Evolutionary conservation across 306 rosid genomes (phyloP).

Genomic region (Begonia peltatifolia): DNA sequence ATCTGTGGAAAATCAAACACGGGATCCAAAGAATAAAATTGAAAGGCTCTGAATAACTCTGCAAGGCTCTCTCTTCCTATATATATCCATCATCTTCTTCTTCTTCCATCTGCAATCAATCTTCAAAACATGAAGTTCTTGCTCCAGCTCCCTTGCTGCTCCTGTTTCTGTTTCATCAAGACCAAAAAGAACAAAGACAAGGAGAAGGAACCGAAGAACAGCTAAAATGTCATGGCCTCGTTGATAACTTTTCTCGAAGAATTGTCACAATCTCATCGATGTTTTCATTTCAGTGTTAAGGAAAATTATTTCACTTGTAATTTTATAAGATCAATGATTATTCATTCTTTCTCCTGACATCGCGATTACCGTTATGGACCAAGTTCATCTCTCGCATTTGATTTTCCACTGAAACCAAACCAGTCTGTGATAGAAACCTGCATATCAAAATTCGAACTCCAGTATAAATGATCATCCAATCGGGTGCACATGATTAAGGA

Average conservation of each 20-base stretch:
- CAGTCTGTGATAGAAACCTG: conserved; percentile 85
- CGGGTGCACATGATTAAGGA: no score
- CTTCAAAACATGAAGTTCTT: conserved; percentile 35
- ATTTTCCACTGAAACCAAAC: conserved; percentile 64
- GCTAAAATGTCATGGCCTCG: conserved; percentile 12
- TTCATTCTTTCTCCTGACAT: conserved; percentile 21
- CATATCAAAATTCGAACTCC: conserved; percentile 7
- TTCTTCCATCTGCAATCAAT: no score
- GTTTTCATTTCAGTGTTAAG: conserved; percentile 1
- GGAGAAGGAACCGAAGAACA: conserved; percentile 26
- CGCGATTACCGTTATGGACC: conserved; percentile 21
- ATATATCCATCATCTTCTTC: no score
- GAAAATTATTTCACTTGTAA: conserved; percentile 11
- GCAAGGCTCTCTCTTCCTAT: no score
- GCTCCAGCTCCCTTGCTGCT: conserved; percentile 41
- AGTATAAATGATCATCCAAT: no score
- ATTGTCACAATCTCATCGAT: conserved; percentile 5
- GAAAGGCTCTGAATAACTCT: no score
- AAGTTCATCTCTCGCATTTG: conserved; percentile 79
- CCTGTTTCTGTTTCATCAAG: conserved; percentile 44
- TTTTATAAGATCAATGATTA: conserved; percentile 14
- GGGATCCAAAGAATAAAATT: no score
- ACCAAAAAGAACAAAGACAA: conserved; percentile 27
- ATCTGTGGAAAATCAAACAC: no score
- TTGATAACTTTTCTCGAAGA: conserved; percentile 5